phyloP scores from a whole-genome alignment of 2,329 filamentous ascomycete genomes.

The Colletotrichum liriopes region DNA sequence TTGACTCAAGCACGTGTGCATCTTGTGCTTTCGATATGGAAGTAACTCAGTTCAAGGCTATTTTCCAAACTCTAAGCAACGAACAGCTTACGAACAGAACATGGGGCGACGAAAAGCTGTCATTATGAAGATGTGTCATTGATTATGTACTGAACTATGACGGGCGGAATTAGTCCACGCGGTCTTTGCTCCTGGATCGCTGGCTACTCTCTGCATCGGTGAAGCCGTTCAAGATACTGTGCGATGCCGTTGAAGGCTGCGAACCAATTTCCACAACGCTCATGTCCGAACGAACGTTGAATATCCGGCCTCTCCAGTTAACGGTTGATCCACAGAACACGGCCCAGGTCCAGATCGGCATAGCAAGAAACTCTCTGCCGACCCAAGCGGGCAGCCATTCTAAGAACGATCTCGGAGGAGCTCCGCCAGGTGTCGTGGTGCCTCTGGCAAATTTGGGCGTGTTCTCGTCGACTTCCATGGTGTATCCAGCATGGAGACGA shows the following conservation, averaged over 20 bases:
- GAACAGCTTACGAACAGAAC: neutral
- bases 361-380: conserved; percentile 83
- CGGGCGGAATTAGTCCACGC: conserved; percentile 19
- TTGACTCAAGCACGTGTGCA: neutral
- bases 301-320: conserved; percentile 87
- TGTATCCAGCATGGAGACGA: conserved; percentile 80
- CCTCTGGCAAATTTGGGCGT: conserved; percentile 82
- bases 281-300: conserved; percentile 88
- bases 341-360: conserved; percentile 93
- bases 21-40: neutral
- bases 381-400: conserved; percentile 89
- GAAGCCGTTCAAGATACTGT: neutral
- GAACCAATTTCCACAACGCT: conserved; percentile 71
- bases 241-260: neutral
- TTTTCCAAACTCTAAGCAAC: neutral
- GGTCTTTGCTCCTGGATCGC: conserved; percentile 37
- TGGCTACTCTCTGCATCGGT: neutral
- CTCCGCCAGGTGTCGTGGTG: conserved; percentile 53
- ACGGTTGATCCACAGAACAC: conserved; percentile 91
- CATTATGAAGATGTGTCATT: neutral
- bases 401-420: conserved; percentile 69
- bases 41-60: neutral
- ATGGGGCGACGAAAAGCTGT: neutral
- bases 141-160: neutral
- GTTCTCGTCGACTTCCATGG: conserved; percentile 78